Percentiles rank a stretch among this genome's conserved stretches.
phyloP scores from a whole-genome alignment of 2,329 filamentous ascomycete species.

The Chrysoporthe deuterocubensis region DNA sequence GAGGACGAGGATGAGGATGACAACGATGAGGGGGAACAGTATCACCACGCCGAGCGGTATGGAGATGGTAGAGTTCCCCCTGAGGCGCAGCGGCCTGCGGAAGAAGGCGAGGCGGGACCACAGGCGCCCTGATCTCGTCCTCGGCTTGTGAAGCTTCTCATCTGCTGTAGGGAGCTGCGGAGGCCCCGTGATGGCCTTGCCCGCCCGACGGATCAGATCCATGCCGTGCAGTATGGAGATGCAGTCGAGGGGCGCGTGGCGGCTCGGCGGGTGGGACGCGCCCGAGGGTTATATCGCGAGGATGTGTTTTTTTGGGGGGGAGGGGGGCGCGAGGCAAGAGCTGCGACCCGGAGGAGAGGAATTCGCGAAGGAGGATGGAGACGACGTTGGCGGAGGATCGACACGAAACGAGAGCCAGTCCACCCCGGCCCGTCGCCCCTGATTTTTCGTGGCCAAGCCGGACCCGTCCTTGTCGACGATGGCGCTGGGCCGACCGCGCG shows the following conservation, averaged over 20 bases:
- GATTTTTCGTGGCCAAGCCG: background rate
- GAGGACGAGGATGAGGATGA: slow-evolving; percentile 87
- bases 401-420: slow-evolving; percentile 4
- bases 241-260: slow-evolving; percentile 25
- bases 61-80: slow-evolving; percentile 89
- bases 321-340: background rate
- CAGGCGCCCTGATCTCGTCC: slow-evolving; percentile 37
- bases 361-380: background rate
- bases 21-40: slow-evolving; percentile 87
- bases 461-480: background rate
- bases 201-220: slow-evolving; percentile 63
- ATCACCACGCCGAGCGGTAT: slow-evolving; percentile 91
- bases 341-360: no score
- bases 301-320: background rate
- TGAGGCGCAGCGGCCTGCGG: slow-evolving; percentile 81
- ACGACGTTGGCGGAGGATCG: background rate
- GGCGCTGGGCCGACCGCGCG: background rate
- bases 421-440: background rate
- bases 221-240: slow-evolving; percentile 42
- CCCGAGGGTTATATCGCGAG: slow-evolving; percentile 6
- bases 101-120: slow-evolving; percentile 75
- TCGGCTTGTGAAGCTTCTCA: slow-evolving; percentile 46
- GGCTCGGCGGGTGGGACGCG: slow-evolving; percentile 2
- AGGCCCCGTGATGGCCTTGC: slow-evolving; percentile 50
- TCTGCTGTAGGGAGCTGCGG: slow-evolving; percentile 54